These are phyloP conservation scores for Colletotrichum tropicicola DNA, from an alignment of 2,329 filamentous ascomycete species.

Conservation along the genomic window DNA sequence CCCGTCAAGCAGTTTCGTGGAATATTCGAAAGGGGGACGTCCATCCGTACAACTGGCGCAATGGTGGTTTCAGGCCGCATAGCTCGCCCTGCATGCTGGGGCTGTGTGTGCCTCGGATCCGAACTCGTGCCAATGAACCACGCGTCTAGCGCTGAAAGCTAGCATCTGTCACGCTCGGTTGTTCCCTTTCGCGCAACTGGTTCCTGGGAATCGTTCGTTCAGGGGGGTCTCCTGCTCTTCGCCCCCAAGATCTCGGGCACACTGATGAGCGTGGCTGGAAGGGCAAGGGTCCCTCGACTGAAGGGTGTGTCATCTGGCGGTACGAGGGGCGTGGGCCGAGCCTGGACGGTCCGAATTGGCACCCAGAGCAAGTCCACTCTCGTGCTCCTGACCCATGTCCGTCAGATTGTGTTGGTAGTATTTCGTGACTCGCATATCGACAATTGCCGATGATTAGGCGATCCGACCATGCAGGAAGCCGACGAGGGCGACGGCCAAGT, in stretches of 20 bases:
- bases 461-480: conserved; percentile 19
- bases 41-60: conserved; percentile 27
- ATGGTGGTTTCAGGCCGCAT: conserved; percentile 31
- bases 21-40: conserved; percentile 8
- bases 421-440: conserved; percentile 26
- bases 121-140: conserved; percentile 20
- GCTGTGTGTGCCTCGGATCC: conserved; percentile 27
- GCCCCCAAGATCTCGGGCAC: conserved; percentile 30
- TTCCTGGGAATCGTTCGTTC: conserved; percentile 26
- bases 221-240: conserved; percentile 22
- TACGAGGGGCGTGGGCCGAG: conserved; percentile 11
- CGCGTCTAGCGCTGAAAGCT: conserved; percentile 19
- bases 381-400: conserved; percentile 23
- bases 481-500: neutral
- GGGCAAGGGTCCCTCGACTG: conserved; percentile 1
- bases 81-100: conserved; percentile 19
- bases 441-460: conserved; percentile 23
- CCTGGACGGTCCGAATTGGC: conserved; percentile 24
- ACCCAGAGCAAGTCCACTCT: conserved; percentile 5
- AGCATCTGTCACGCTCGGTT: conserved; percentile 26
- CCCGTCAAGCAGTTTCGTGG: neutral
- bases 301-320: neutral
- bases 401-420: conserved; percentile 13
- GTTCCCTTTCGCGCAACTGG: conserved; percentile 20
- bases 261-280: conserved; percentile 20